Base-by-base conservation (phyloP, 805 yeast species). In the Teunomyces pallodes region DNA sequence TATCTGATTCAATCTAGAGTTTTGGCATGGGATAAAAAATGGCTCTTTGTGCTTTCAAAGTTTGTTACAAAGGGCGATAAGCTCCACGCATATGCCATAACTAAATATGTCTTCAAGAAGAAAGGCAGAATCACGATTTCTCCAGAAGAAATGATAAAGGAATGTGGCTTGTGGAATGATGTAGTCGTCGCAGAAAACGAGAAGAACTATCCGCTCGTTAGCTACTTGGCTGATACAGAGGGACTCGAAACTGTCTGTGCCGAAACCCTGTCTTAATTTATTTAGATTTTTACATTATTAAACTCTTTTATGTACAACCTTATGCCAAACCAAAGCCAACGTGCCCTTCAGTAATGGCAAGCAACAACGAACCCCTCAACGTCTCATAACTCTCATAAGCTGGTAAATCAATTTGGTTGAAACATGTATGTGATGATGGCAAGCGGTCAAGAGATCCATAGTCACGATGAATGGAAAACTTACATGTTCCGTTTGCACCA, bases 371-470 rank as follows among this genome's bases (percentile, higher is more conserved):
- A 2, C 89, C 86, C 53, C 97, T 80, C 46, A 94, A 75, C 16
- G 87, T 83, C 48, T 90, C 96, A 63, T 92, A 94, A 5, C 87
- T 81, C 46, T 86, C 96, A 67, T 94, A 94, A 20, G 90, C 94
- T 0, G 99, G 99, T 46, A 94, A 70, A 63, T 90, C 96, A 49
- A 94, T 76, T 68, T 92, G 98, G 68, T 94, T 94, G 75, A 91
- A 92, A 67, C 99, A 94, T 2, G 98, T 94, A 64, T 94, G 99
- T 0, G 97, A 89, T 0, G 96, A 84, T 1, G 99, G 99, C 49
- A 94, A 75, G 52, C 98, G 80, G 47, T 89, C 95, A 6, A 83
- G 80, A 9, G 86, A 69, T 1, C 96, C 96, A 65, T 87, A 90
- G 58, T 89, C 97, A 48, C 95, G 78, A 62, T 90, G 97, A 49